Base-by-base conservation (phyloP, 2,329 filamentous ascomycete genomes). In the Aspergillus sclerotialis region DNA sequence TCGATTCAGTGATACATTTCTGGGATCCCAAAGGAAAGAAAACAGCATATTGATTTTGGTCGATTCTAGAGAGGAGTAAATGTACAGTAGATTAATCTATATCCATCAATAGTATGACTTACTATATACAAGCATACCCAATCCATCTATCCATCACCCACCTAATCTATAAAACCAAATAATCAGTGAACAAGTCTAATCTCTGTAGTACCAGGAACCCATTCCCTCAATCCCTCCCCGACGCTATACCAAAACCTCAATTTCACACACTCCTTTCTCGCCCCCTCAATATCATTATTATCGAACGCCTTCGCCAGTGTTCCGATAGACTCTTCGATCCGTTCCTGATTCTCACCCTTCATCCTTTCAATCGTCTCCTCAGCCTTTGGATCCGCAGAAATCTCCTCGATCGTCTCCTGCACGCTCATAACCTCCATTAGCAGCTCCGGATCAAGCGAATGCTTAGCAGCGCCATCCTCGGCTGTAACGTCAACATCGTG, bases 221-320 rank as follows among this genome's bases (percentile, higher is more conserved):
- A 95, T 43, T 80, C 76, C 55, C 82, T 70, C 52, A 95, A 67
- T 30, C 80, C 84, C 60, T 93, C 83, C 42, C 78, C 74, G 41
- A 96, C 81, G 62, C 89, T 94, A 36, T 83, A 74, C 90, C 90
- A 95, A 67, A 95, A 96, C 58, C 87, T 71, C 65, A 95, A 63
- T 58, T 75, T 71, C 2, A 94, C 78, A 29, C 81, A 80, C 72
- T 93, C 86, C 40, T 56, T 62, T 63, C 75, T 79, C 11, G 88
- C 90, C 7, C 42, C 63, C 26, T 79, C 72, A 25, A 84, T 55
- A 54, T 90, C 76, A 31, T 82, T 83, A 7, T 59, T 50, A 42
- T 65, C 69, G 55, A 96, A 90, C 1, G 79, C 76, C 35, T 58
- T 50, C 30, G 75, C 83, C 15, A 96, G 52, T 1, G 63, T 58